Conservation (phyloP, 768 basidiomycete species). For the Russula emetica region DNA sequence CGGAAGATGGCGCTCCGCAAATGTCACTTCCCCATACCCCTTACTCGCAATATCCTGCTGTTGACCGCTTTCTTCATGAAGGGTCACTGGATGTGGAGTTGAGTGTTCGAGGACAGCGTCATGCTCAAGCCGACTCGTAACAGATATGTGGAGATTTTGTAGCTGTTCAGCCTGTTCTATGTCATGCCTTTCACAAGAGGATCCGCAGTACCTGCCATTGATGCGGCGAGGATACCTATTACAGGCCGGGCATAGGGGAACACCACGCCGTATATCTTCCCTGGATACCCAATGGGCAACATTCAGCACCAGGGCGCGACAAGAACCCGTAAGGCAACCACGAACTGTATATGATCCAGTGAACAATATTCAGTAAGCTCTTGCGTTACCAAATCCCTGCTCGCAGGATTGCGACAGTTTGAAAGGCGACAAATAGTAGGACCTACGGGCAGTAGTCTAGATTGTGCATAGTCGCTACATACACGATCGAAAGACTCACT, state of each 20-base stretch:
- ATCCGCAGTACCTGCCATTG: constrained; percentile 11
- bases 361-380: constrained; percentile 16
- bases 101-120: too few species aligned
- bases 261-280: not conserved
- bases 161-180: too few species aligned
- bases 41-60: too few species aligned
- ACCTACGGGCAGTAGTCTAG: not conserved
- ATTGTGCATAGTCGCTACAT: not conserved
- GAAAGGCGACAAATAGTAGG: not conserved
- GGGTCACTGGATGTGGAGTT: too few species aligned
- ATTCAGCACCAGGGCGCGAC: not conserved
- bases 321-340: not conserved
- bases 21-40: not conserved
- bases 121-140: too few species aligned
- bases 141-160: too few species aligned
- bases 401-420: not conserved
- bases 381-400: not conserved
- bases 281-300: too few species aligned
- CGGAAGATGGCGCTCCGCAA: not conserved
- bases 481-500: not conserved
- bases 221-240: constrained; percentile 2
- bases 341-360: constrained; percentile 11
- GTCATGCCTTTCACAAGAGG: constrained; percentile 6
- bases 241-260: constrained; percentile 9
- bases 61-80: too few species aligned